A percentile compares a stretch with the other conserved stretches of the same genome.
Conservation (phyloP, 1,284 basidiomycete genomes). For the Amylostereum areolatum region DNA sequence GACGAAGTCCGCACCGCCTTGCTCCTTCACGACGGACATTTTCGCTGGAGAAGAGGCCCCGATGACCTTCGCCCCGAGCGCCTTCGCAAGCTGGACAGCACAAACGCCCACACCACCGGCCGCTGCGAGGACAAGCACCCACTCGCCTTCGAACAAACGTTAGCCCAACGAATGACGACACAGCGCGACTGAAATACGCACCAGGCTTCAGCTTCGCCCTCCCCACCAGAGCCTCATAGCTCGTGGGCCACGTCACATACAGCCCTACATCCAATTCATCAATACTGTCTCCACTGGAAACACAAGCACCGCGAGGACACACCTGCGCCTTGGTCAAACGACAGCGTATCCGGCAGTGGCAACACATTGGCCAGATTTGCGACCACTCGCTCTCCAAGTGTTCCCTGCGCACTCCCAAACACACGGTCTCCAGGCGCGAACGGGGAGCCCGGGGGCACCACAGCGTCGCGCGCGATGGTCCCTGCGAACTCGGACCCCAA, state of each 20-base stretch:
- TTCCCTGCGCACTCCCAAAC: slow-evolving; percentile 82
- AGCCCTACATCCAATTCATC: slow-evolving; percentile 36
- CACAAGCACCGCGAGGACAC: slow-evolving; percentile 5
- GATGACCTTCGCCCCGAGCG: slow-evolving; percentile 73
- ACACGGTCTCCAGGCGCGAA: slow-evolving; percentile 84
- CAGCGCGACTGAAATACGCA: slow-evolving; percentile 17
- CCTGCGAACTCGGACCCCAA: slow-evolving; percentile 88
- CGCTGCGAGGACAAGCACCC: slow-evolving; percentile 85
- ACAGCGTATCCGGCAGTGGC: slow-evolving; percentile 59
- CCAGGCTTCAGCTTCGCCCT: slow-evolving; percentile 74
- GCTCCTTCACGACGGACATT: slow-evolving; percentile 59
- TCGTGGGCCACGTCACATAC: slow-evolving; percentile 85
- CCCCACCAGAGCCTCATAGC: slow-evolving; percentile 85
- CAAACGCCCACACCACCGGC: slow-evolving; percentile 91
- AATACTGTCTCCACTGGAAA: neutral
- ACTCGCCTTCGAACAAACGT: slow-evolving; percentile 56
- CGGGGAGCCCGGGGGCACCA: slow-evolving; percentile 77
- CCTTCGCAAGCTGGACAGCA: slow-evolving; percentile 88
- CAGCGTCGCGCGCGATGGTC: slow-evolving; percentile 64
- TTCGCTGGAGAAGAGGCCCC: slow-evolving; percentile 69
- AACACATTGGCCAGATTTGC: slow-evolving; percentile 43
- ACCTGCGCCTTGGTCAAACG: slow-evolving; percentile 63
- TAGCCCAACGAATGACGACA: neutral
- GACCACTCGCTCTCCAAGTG: slow-evolving; percentile 71
- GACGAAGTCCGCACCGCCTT: slow-evolving; percentile 66